Percentiles rank a stretch among this genome's conserved stretches.
Conservation (phyloP, 352 stramenopile species). For the Globisporangium camurandrum region DNA sequence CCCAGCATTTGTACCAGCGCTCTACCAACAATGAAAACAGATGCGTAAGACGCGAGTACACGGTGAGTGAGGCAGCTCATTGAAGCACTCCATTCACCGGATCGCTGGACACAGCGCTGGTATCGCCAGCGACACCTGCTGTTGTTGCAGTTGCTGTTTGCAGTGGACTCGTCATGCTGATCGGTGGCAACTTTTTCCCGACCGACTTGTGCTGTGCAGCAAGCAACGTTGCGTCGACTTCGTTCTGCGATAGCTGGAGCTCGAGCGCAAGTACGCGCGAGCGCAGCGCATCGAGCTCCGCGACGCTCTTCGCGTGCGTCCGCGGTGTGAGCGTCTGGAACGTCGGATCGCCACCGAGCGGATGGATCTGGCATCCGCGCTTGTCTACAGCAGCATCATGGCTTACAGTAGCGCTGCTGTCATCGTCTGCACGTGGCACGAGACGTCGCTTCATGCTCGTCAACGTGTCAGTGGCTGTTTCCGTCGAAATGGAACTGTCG, state of each 20-base stretch:
- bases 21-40: neutral
- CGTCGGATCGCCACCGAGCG: slow-evolving; percentile 34
- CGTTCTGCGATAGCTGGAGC: slow-evolving; percentile 40
- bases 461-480: no score
- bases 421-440: slow-evolving; percentile 10
- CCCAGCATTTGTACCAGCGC: no score
- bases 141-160: neutral
- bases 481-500: no score
- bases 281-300: slow-evolving; percentile 39
- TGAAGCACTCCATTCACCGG: no score
- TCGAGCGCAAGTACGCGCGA: slow-evolving; percentile 44
- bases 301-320: slow-evolving; percentile 45
- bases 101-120: neutral
- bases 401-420: slow-evolving; percentile 8
- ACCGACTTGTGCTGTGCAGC: slow-evolving; percentile 18
- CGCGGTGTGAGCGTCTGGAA: slow-evolving; percentile 42
- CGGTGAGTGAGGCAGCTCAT: neutral
- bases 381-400: slow-evolving; percentile 5
- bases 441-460: slow-evolving; percentile 8
- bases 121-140: neutral
- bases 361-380: slow-evolving; percentile 29
- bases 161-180: slow-evolving; percentile 11
- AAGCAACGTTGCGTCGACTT: slow-evolving; percentile 26
- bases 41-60: neutral
- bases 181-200: slow-evolving; percentile 35